phyloP scores from a whole-genome alignment of 768 basidiomycete genomes.

The Lactarius hengduanensis region DNA sequence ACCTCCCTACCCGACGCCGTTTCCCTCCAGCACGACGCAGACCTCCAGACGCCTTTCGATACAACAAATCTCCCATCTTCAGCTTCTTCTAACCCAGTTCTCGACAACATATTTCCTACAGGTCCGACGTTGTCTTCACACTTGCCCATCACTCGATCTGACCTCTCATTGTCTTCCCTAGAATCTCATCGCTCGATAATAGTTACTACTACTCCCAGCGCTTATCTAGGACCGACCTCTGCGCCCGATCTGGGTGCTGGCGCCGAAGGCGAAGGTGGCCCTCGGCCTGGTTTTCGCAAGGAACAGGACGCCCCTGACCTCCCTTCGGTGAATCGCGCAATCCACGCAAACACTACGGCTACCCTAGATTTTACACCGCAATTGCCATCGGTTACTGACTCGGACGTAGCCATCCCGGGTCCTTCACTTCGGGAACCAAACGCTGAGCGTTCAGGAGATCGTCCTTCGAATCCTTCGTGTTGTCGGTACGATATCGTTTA shows the following conservation, averaged over 20 bases:
- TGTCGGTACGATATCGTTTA: neutral
- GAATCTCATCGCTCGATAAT: neutral
- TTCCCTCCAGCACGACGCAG: neutral
- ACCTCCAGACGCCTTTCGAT: too few relatives aligned
- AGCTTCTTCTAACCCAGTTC: neutral
- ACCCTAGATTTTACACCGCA: neutral
- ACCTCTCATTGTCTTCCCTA: neutral
- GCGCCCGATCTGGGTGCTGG: neutral
- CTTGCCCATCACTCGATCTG: neutral
- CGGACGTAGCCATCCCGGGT: neutral
- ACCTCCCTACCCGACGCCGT: too few relatives aligned
- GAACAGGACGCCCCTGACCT: too few relatives aligned
- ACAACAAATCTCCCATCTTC: too few relatives aligned
- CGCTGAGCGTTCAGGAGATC: neutral
- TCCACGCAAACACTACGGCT: too few relatives aligned
- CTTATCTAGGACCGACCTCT: neutral
- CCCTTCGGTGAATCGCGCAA: too few relatives aligned
- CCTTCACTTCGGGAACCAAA: neutral
- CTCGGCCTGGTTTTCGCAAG: too few relatives aligned
- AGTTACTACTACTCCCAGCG: accelerated
- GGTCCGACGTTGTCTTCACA: neutral
- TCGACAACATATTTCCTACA: neutral
- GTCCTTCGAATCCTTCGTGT: neutral
- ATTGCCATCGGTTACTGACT: neutral
- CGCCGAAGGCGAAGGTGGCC: too few relatives aligned